A percentile compares a stretch with the other conserved stretches of the same genome.
These are phyloP conservation scores for Hansenula sp. DNA, from an alignment of 1,139 yeast genomes.

Conservation along the genomic window DNA sequence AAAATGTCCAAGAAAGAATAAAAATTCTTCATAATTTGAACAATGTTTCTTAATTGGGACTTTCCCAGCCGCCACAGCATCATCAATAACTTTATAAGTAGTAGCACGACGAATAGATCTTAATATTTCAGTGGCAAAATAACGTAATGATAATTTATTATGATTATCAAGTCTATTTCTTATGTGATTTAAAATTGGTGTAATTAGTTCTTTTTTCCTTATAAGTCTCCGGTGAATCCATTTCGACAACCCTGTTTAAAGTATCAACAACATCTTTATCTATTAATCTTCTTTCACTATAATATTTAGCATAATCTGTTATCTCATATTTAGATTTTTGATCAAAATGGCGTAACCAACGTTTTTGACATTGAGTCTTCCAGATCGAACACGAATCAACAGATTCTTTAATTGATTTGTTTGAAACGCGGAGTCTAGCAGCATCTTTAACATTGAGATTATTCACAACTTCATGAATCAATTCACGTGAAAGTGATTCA, in stretches of 20 bases:
- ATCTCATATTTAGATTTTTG: not conserved
- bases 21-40: not conserved
- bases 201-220: not conserved
- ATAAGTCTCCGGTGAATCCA: not conserved
- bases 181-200: not conserved
- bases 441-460: not conserved
- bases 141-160: not conserved
- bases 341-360: not conserved
- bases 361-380: not conserved
- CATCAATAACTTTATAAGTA: not conserved
- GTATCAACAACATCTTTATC: not conserved
- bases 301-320: too few species aligned
- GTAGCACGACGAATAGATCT: not conserved
- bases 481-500: not conserved
- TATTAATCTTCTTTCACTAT: not conserved
- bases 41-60: not conserved
- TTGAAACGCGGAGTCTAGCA: not conserved
- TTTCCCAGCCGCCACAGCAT: too few species aligned
- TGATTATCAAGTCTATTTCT: not conserved
- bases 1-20: not conserved
- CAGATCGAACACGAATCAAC: not conserved
- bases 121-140: not conserved
- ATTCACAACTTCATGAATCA: not conserved
- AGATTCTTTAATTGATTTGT: not conserved
- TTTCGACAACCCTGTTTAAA: not conserved